These are phyloP conservation scores for Penicillium aurantiogriseum DNA, from an alignment of 2,329 filamentous ascomycete species.

Conservation along the genomic window DNA sequence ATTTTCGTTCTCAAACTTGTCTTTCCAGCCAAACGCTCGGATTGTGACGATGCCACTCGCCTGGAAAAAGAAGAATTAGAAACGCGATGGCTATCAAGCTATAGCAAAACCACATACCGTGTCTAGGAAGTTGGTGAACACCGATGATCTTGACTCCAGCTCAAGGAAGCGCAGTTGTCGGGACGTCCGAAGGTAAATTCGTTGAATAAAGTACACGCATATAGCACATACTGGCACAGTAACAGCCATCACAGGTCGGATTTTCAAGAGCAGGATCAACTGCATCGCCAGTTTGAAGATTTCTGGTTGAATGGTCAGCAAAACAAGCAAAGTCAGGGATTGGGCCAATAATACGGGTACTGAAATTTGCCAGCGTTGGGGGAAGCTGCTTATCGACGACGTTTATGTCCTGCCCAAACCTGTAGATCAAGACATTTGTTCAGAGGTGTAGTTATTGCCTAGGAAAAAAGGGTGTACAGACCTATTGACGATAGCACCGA, in stretches of 20 bases:
- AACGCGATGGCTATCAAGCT: not conserved
- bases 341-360: not conserved
- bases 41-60: not conserved
- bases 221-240: not conserved
- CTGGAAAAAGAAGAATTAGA: not conserved
- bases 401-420: constrained; percentile 5
- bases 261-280: not conserved
- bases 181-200: constrained; percentile 5
- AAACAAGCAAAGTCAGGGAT: not conserved
- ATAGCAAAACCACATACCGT: not conserved
- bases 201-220: not conserved
- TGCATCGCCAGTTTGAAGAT: not conserved
- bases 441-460: not conserved
- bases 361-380: constrained; percentile 1
- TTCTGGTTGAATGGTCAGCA: not conserved
- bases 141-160: not conserved
- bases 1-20: not conserved
- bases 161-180: constrained; percentile 6
- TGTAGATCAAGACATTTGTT: not conserved
- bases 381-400: constrained; percentile 2
- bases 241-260: not conserved
- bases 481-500: not conserved
- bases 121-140: constrained; percentile 4
- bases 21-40: not conserved
- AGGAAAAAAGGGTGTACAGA: not conserved